Conservation (phyloP, 2,329 filamentous ascomycete species). For the Aureobasidium sp. region DNA sequence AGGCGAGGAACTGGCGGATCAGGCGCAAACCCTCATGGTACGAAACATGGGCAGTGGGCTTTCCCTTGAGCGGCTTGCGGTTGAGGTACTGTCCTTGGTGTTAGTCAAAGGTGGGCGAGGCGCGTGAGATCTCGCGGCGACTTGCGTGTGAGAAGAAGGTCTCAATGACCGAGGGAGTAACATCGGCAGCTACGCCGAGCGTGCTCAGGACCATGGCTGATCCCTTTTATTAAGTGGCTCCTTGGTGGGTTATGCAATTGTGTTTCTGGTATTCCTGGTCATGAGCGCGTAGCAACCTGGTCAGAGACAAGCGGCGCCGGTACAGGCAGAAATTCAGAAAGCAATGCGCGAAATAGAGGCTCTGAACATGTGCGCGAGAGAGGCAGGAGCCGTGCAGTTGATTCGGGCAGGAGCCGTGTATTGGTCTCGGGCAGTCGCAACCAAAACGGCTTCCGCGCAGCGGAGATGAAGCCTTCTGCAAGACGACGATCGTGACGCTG, state of each 20-base stretch:
- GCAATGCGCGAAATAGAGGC: not conserved
- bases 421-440: not conserved
- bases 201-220: conserved; percentile 62
- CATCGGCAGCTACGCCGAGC: conserved; percentile 70
- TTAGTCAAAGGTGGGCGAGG: not conserved
- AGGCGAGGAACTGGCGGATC: conserved; percentile 76
- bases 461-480: conserved; percentile 7
- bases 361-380: not conserved
- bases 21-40: conserved; percentile 90
- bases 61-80: conserved; percentile 64
- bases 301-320: not conserved
- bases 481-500: not conserved
- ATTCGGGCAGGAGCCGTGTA: not conserved
- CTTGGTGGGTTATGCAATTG: not conserved
- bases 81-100: conserved; percentile 62
- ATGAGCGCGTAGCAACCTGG: not conserved
- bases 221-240: not conserved
- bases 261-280: not conserved
- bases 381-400: not conserved
- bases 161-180: conserved; percentile 80
- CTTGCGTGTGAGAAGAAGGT: conserved; percentile 81
- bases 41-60: conserved; percentile 82
- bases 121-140: conserved; percentile 16
- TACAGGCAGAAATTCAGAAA: not conserved
- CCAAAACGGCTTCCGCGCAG: no score